These are phyloP conservation scores for Vigna reflexopilosa DNA, from an alignment of 306 rosid genomes.

Conservation along the genomic window DNA sequence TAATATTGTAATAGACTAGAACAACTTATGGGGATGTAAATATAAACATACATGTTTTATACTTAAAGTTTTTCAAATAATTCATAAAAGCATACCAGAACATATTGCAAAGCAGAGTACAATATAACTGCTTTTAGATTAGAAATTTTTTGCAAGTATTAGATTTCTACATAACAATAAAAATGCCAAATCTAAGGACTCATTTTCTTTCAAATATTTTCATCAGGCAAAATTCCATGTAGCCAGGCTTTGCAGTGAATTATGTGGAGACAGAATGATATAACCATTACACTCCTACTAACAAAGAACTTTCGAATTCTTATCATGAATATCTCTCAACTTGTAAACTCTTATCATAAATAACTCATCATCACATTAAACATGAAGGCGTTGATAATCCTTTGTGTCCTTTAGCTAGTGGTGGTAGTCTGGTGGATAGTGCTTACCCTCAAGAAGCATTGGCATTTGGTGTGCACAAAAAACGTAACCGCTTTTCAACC, in stretches of 20 bases:
- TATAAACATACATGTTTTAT: no score
- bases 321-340: conserved; percentile 3
- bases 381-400: conserved; percentile 24
- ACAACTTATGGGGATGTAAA: no score
- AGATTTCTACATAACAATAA: background rate
- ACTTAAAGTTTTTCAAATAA: background rate
- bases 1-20: no score
- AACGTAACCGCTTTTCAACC: conserved; percentile 25
- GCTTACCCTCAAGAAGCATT: conserved; percentile 18
- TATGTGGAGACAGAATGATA: no score
- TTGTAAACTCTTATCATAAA: background rate
- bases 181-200: conserved; percentile 9
- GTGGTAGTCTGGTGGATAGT: conserved; percentile 7
- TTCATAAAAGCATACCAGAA: background rate
- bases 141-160: background rate
- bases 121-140: background rate
- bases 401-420: background rate
- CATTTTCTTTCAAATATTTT: conserved; percentile 4
- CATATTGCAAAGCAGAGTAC: background rate
- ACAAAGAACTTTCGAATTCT: conserved; percentile 10
- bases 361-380: background rate
- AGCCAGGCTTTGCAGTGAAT: background rate
- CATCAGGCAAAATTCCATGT: background rate
- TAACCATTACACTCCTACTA: background rate
- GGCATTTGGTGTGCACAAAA: conserved; percentile 39